phyloP scores from a whole-genome alignment of 495 filamentous ascomycete genomes.

The Penicillium cataractarum region DNA sequence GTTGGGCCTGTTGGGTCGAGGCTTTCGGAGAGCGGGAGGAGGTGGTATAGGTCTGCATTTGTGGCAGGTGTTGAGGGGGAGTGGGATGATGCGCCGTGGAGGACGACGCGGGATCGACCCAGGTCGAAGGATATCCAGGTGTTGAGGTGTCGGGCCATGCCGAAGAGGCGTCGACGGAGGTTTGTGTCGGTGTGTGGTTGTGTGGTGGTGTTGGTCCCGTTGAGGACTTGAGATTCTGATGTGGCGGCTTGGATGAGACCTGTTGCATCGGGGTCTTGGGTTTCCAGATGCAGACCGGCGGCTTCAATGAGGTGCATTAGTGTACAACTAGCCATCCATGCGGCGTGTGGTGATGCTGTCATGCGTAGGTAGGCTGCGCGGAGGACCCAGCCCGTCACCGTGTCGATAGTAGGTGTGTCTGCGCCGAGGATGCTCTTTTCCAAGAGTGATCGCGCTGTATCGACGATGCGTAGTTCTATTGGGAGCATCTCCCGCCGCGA shows the following conservation, averaged over 20 bases:
- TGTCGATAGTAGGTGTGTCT: conserved; percentile 39
- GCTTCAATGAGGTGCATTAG: conserved; percentile 60
- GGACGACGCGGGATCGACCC: conserved; percentile 52
- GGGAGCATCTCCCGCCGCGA: conserved; percentile 37
- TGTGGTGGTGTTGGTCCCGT: not conserved
- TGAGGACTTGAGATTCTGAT: conserved; percentile 10
- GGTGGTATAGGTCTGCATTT: conserved; percentile 40
- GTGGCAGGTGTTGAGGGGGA: conserved; percentile 13
- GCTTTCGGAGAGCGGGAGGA: conserved; percentile 50
- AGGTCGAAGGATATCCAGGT: conserved; percentile 58
- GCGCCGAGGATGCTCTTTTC: conserved; percentile 41
- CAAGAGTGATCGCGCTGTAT: conserved; percentile 47
- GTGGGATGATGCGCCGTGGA: conserved; percentile 42
- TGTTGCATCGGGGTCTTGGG: conserved; percentile 24
- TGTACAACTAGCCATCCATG: conserved; percentile 60
- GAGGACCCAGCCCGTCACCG: conserved; percentile 55
- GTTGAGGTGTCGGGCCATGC: conserved; percentile 55
- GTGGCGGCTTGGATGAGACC: conserved; percentile 14
- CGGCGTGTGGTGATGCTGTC: conserved; percentile 54
- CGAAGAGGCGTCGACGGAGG: conserved; percentile 48
- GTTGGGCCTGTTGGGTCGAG: conserved; percentile 45
- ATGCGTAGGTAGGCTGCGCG: conserved; percentile 55
- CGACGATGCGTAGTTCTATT: conserved; percentile 42
- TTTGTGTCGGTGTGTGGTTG: conserved; percentile 35
- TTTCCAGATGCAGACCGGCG: conserved; percentile 53